Evolutionary conservation across 306 rosid genomes (phyloP).

Genomic region (Fragaria vesca): DNA sequence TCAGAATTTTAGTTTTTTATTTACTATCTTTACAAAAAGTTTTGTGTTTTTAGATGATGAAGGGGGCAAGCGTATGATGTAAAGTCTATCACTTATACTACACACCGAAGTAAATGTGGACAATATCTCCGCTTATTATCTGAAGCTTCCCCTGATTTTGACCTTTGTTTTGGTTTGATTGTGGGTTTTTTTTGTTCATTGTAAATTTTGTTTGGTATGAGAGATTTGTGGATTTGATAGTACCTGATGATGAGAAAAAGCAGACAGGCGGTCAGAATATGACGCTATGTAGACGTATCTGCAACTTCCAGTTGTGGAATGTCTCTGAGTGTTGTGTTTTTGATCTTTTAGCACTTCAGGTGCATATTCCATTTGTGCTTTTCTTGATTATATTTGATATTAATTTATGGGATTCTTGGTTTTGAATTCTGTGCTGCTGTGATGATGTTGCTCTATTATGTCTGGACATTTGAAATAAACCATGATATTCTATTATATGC

Average conservation of each 20-base stretch:
- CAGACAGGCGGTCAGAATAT: constrained; percentile 99
- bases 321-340: constrained; percentile 43
- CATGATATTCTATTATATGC: constrained; percentile 27
- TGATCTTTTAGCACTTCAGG: too few species aligned
- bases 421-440: constrained; percentile 25
- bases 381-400: too few species aligned
- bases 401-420: too few species aligned
- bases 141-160: constrained; percentile 49
- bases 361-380: too few species aligned
- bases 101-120: constrained; percentile 72
- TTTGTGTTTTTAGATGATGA: too few species aligned
- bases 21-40: neutral
- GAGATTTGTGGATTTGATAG: too few species aligned
- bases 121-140: constrained; percentile 80
- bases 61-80: constrained; percentile 53
- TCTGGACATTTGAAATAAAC: constrained; percentile 74
- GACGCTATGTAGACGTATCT: constrained; percentile 96
- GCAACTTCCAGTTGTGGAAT: constrained; percentile 67
- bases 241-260: constrained; percentile 62
- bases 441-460: constrained; percentile 70
- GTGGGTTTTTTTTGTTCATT: neutral
- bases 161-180: neutral
- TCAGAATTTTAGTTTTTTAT: neutral
- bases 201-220: neutral
- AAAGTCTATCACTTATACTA: constrained; percentile 56